Evolutionary conservation across 257 asterid species (phyloP).

Genomic region (Gynochthodes officinalis): DNA sequence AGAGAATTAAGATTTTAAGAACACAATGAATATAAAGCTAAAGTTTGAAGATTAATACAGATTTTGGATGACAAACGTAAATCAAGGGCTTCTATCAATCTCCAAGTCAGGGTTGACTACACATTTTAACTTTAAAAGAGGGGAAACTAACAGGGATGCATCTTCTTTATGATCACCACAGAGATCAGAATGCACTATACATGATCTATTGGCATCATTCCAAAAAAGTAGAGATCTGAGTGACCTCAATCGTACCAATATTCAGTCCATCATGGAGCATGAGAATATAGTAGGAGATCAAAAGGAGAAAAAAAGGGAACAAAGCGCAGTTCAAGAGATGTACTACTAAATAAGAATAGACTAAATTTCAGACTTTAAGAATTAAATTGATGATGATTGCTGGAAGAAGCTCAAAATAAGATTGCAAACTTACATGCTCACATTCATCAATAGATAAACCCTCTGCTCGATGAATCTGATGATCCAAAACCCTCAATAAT

Average conservation of each 20-base stretch:
- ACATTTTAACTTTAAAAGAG: not conserved
- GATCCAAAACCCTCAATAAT: slow-evolving; percentile 74
- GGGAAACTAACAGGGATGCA: not conserved
- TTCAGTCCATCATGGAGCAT: not conserved
- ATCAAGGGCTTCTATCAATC: not conserved
- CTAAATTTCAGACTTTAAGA: not conserved
- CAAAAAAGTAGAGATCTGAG: not conserved
- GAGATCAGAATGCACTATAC: not conserved
- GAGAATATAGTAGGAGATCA: not conserved
- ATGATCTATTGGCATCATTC: not conserved
- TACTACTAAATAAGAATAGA: not conserved
- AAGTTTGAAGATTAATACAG: not conserved
- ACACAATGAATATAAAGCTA: not conserved
- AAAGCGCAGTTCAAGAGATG: not conserved
- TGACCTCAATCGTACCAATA: not conserved
- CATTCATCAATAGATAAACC: slow-evolving; percentile 82
- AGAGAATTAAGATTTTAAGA: not conserved
- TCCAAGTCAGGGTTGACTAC: not conserved
- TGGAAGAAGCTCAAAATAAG: slow-evolving; percentile 18
- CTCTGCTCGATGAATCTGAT: slow-evolving; percentile 94
- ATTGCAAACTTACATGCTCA: slow-evolving; percentile 66
- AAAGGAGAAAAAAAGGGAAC: not conserved
- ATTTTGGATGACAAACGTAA: not conserved
- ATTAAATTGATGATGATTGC: not conserved
- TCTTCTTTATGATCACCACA: not conserved